Base-by-base conservation (phyloP, 129 eudicot genomes). In the Erigeron canadensis region DNA sequence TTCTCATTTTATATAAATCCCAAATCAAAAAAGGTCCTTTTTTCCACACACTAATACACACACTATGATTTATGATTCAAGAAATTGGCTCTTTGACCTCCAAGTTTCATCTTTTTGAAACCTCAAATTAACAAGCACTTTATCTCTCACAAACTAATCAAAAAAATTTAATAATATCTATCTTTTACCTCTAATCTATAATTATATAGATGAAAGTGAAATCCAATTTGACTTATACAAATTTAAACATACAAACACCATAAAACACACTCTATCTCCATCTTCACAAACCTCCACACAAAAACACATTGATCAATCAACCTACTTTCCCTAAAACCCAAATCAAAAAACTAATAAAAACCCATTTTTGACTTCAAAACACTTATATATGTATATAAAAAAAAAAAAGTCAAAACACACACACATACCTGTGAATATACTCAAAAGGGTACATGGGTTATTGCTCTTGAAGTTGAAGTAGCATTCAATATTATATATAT, bases 211-310 rank as follows among this genome's bases (percentile, higher is more conserved):
- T 45, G 53, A 10, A 61, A 73, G 22, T 10, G 58, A 55, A 58
- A 62, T 10, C 42, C 48, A 77, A 77, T 42, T 71, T 77, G 12
- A 70, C 63, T 63, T 63, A 53, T 34, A 19, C 61, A 64, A 64
- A 43, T 28, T 63, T 65, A 72, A 55, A 45, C 77, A 78, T 39
- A 50, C 58, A 41, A 54, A 42, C 70, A 77, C 48, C 61, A 63
- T 51, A 70, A 63, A 55, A 48, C 70, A 77, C 71, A 77, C 70
- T 77, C 65, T 34, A 63, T 75, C 80, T 75, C 80, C 80, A 75
- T 67, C 50, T 67, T 56, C 67, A 57, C 64, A 47, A 38, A 74
- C 78, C 50, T 74, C 54, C 62, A 48, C 70, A 71, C 42, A 75
- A 58, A 67, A 68, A 77, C 77, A 77, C 77, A 77, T 77, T 77